Conservation (phyloP, 192 early-diverging fungal species). For the Backusella circina region DNA sequence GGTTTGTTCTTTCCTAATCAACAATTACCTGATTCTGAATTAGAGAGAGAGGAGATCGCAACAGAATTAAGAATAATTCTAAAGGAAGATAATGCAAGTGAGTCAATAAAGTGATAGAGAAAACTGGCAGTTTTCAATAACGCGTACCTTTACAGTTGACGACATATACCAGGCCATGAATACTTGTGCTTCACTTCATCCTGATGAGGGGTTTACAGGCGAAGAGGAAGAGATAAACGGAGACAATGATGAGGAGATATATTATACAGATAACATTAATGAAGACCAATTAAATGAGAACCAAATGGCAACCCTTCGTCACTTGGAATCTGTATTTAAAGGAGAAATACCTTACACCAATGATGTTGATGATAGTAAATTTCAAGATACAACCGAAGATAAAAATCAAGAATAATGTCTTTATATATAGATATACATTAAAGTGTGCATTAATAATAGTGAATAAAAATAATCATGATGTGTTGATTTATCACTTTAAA, state of each 20-base stretch:
- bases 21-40: slow-evolving; percentile 18
- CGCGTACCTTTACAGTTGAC: slow-evolving; percentile 47
- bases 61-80: slow-evolving; percentile 58
- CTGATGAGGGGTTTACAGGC: slow-evolving; percentile 46
- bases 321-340: slow-evolving; percentile 22
- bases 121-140: background rate
- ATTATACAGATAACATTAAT: slow-evolving; percentile 17
- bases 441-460: background rate
- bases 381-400: background rate
- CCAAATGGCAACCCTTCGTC: slow-evolving; percentile 27
- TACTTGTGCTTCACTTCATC: slow-evolving; percentile 63
- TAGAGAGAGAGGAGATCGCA: slow-evolving; percentile 39
- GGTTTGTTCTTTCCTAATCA: slow-evolving; percentile 29
- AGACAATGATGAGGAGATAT: slow-evolving; percentile 28
- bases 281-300: slow-evolving; percentile 33
- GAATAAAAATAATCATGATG: background rate
- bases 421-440: background rate
- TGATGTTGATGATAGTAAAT: background rate
- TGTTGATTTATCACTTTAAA: background rate
- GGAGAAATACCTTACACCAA: background rate
- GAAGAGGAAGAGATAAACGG: slow-evolving; percentile 37
- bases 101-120: slow-evolving; percentile 14
- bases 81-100: slow-evolving; percentile 49
- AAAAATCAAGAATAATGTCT: background rate
- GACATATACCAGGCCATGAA: slow-evolving; percentile 60